Conservation (phyloP, 352 stramenopile species). For the Porosira glacialis region DNA sequence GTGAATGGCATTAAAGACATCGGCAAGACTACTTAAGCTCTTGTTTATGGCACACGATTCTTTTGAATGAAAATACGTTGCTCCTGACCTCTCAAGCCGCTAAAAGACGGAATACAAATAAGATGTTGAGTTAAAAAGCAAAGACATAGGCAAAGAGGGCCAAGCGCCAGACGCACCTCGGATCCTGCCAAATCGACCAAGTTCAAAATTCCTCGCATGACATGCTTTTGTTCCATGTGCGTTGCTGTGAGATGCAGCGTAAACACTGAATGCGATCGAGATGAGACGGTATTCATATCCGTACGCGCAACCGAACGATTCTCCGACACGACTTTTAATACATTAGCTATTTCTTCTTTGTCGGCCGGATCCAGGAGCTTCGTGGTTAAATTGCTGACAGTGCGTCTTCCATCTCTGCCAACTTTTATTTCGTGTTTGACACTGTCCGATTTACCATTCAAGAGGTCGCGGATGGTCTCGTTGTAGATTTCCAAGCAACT, state of each 20-base stretch:
- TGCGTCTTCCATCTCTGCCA: slow-evolving; percentile 67
- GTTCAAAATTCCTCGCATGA: background rate
- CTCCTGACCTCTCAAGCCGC: slow-evolving; percentile 82
- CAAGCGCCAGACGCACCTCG: no score
- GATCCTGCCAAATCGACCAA: background rate
- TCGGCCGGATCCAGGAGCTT: slow-evolving; percentile 74
- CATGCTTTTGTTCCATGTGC: background rate
- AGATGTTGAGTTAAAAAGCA: no score
- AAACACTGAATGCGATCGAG: background rate
- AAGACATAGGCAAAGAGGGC: no score
- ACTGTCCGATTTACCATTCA: slow-evolving; percentile 82
- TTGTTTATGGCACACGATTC: slow-evolving; percentile 99
- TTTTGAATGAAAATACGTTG: slow-evolving; percentile 88
- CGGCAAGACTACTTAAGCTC: slow-evolving; percentile 94
- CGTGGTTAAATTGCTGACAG: slow-evolving; percentile 91
- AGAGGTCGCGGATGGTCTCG: slow-evolving; percentile 97
- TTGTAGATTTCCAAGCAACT: slow-evolving; percentile 99
- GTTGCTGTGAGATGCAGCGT: background rate
- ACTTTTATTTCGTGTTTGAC: slow-evolving; percentile 23
- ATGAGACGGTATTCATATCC: background rate
- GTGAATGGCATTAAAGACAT: slow-evolving; percentile 97
- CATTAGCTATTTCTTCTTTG: background rate
- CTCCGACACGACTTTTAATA: background rate
- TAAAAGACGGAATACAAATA: no score
- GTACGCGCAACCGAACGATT: background rate